Base-by-base conservation (phyloP, 305 asterid genomes). In the Striga hermonthica region DNA sequence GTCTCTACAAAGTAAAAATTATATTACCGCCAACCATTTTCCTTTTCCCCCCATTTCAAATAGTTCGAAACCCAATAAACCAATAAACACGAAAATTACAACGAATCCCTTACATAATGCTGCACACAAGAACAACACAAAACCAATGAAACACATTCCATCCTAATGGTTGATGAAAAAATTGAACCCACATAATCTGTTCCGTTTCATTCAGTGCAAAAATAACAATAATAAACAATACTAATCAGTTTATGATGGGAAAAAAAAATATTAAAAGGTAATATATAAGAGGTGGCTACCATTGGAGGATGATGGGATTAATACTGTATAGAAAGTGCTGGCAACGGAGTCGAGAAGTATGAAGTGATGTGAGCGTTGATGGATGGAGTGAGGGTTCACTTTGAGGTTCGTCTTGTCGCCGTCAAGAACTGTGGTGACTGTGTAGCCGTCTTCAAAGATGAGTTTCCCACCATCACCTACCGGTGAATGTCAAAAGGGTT, bases 401-500 rank as follows among this genome's bases (percentile, higher is more conserved):
- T 65, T 64, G 59, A 72, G 6, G 68, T 60, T 74, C 31, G 81
- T 67, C 82, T 89, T 86, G 82, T 91, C 68, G 38, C 98, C 98
- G 66, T 83, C 76, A 58, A 86, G 60, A 72, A 88, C 67, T 40
- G 95, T 91, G 81, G 56, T 83, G 70, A 91, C 94, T 56, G 87
- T 74, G 81, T 91, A 91, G 66, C 97, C 96, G 39, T 82, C 87
- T 76, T 88, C 97, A 47, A 62, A 79, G 68, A 83, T 34, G 76
- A 83, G 50, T 14, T 70, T 64, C 49, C 77, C 80, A 38, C 66
- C 75, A 66, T 73, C 60, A 60, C 52, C 75, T 11, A 65, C 78
- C 61, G 57, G 76, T 52, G 61, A 73, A 67, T 36, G 13, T 11
- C 56, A 65, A 0, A 72, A 35, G 48, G n/a, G 9, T 8, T 13